Base-by-base conservation (phyloP, 2,329 filamentous ascomycete species). In the Xylariaceae sp. region DNA sequence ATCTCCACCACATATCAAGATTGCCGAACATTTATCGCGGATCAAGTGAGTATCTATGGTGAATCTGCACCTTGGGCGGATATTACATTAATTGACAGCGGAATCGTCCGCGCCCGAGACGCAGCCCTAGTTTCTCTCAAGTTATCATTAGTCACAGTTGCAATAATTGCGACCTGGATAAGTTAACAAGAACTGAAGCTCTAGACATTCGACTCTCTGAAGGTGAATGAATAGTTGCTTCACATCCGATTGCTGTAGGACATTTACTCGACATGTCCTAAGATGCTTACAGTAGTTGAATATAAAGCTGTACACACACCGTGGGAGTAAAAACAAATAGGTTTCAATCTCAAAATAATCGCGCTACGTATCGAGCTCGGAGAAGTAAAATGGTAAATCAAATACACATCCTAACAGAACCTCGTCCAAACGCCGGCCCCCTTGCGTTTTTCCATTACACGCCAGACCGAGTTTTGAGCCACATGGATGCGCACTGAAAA, bases 91-190 rank as follows among this genome's bases (percentile, higher is more conserved):
- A n/a, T 7, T 18, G 35, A 24, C 27, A 42, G 21, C 20, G 24
- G 24, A 44, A 48, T 57, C 40, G 35, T 30, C 49, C 4, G 7
- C 29, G 33, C 29, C 21, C 39, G 29, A 51, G 18, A 23, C 46
- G 42, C 13, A 15, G 15, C 16, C 41, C 32, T 27, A 18, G 26
- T 55, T 54, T 39, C 46, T 48, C 41, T 39, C 40, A 58, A 33
- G 24, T 41, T 44, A 49, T 53, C 23, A 20, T 47, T 50, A 40
- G 42, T 51, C 32, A 47, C 33, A 27, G 51, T 57, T 46, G 46
- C 44, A 44, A 56, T 46, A 27, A 6, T 37, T 32, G 43, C 37
- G 21, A 42, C 10, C 9, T 20, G 37, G n/a, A 10, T 26, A 18
- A 21, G 16, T 15, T n/a, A 7, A 21, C 9, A 23, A 24, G 18